Base-by-base conservation (phyloP, 345 rosid genomes). In the Pistacia atlantica region DNA sequence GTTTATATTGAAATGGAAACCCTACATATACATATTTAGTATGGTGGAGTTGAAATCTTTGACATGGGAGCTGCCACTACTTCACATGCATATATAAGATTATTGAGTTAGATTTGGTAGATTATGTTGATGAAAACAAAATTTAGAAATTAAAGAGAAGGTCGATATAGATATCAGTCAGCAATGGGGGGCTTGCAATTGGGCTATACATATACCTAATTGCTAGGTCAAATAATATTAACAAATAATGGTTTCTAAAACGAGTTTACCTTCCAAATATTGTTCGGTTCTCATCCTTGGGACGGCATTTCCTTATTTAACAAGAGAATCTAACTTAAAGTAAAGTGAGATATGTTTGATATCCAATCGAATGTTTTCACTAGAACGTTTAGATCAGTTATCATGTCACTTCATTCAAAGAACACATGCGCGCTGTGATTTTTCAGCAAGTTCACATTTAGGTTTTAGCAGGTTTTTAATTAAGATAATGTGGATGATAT, bases 401-500 rank as follows among this genome's bases (percentile, higher is more conserved):
- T 69, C 59, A 54, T 69, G 49, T 69, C 73, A 69, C 28, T 54
- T 33, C 33, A 25, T 69, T 69, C 73, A 69, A 69, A 69, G 61
- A 69, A 31, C 16, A 18, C 7, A 62, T 33, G 33, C 16, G 33
- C 16, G 4, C 6, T 33, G 66, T 62, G 45, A 62, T 33, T 62
- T 62, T 8, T 11, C 45, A 4, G 11, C 11, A 62, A 61, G 16
- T 4, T 28, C 42, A 61, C n/a, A 61, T 31, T 31, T 25, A 61
- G 37, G 14, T 4, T 38, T 12, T 28, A 25, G 65, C 18, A 61
- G 5, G 33, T 12, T 61, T 61, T 10, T 11, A 5, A 1, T 61
- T 25, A 31, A 11, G 33, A 25, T 61, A 22, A 11, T 31, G 65
- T 7, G 31, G 28, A 14, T 2, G 16, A 61, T 61, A 61, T 11